A percentile compares a stretch with the other conserved stretches of the same genome.
Conservation (phyloP, 2,329 filamentous ascomycete genomes). For the Penicillium sp. region DNA sequence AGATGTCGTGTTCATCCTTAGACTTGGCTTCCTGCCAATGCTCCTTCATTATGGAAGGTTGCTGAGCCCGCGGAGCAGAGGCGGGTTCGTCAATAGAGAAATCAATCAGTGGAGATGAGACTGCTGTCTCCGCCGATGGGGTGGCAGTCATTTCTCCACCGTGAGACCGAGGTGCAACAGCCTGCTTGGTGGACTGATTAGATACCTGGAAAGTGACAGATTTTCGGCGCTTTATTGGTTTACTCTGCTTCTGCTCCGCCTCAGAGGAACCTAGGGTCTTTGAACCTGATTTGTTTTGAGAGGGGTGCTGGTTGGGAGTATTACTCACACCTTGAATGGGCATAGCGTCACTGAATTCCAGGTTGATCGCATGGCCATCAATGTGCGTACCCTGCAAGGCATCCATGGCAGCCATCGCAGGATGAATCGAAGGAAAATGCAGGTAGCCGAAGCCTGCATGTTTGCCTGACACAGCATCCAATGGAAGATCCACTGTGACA, state of each 20-base stretch:
- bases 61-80: constrained; percentile 36
- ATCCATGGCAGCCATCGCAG: constrained; percentile 37
- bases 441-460: constrained; percentile 45
- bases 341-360: constrained; percentile 37
- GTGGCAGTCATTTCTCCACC: neutral
- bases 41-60: constrained; percentile 26
- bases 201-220: constrained; percentile 19
- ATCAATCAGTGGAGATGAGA: constrained; percentile 29
- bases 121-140: neutral
- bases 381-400: constrained; percentile 38
- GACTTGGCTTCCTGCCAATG: neutral
- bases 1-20: neutral
- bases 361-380: constrained; percentile 42
- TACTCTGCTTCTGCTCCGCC: neutral
- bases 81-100: constrained; percentile 31
- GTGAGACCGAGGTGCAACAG: neutral
- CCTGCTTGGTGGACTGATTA: neutral
- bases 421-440: constrained; percentile 34
- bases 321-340: constrained; percentile 17
- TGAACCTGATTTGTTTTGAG: neutral
- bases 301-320: neutral
- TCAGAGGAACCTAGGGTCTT: neutral
- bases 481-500: constrained; percentile 36
- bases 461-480: constrained; percentile 32
- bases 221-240: constrained; percentile 9